Evolutionary conservation across 805 yeast genomes (phyloP), one percentile per base, ranked within the genome.

Genomic region (Candida maris): DNA sequence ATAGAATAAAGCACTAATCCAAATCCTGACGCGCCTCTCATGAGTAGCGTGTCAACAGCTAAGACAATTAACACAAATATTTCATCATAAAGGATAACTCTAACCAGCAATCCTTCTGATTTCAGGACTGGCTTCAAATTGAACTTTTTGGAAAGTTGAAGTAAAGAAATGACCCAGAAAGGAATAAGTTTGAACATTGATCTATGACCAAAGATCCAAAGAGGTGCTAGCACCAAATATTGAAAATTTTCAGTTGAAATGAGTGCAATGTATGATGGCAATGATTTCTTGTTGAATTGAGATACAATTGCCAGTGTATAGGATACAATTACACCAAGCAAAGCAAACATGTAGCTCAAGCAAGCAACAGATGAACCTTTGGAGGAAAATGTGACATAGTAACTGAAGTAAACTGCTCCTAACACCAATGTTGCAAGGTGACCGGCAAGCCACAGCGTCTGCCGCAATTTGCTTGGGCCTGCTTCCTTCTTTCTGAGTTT

Each of bases 241-340:
- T 86, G 96, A 67, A 83, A 83, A 56, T 85, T 84, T 47, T 77
- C 86, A 17, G 86, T 75, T 7, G 88, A 79, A 37, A 85, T 53
- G 54, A 88, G 64, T 4, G 79, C 75, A 38, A 73, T 71, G 53
- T 77, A 70, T 4, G 79, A 69, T 5, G 95, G 94, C 35, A 71
- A 67, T 4, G 65, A 49, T 19, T 67, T 63, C 14, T 76, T 64
- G 17, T 79, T 79, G 62, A 79, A 80, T 45, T 76, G 77, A 31
- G 81, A 80, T 21, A 71, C 50, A 35, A 77, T 64, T 1, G 85
- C 70, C 28, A 79, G 62, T 1, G 69, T 42, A 48, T 77, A 71
- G 4, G 88, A 68, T 9, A 62, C 35, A 24, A 74, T 52, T 1
- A 78, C 71, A 12, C 89, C 89, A 5, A 75, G 30, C 12, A 83